Conservation (phyloP, 1,284 basidiomycete genomes). For the Lentinula novae-zelandiae region DNA sequence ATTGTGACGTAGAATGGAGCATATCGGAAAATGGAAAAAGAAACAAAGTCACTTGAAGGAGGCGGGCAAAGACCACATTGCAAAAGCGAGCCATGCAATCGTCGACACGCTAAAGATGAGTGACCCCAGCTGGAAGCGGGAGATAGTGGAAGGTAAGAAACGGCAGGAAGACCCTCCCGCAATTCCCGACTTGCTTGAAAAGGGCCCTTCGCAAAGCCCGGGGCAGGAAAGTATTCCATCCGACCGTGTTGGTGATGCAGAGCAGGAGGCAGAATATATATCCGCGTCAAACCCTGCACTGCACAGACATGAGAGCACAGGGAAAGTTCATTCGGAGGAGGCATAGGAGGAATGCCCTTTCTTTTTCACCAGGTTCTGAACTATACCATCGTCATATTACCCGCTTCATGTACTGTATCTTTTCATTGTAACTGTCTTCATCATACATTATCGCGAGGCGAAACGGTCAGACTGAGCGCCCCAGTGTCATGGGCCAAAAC, state of each 20-base stretch:
- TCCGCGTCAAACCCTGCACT: neutral
- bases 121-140: conserved; percentile 22
- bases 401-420: neutral
- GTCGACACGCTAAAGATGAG: conserved; percentile 15
- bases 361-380: neutral
- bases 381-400: neutral
- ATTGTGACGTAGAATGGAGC: conserved; percentile 37
- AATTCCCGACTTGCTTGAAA: neutral
- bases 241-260: neutral
- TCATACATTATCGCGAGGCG: no score
- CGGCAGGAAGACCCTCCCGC: neutral
- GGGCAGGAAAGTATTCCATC: neutral
- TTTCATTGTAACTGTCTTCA: neutral
- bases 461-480: no score
- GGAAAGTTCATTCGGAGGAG: neutral
- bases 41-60: conserved; percentile 27
- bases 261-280: neutral
- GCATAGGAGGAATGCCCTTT: no score
- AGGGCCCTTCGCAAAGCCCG: neutral
- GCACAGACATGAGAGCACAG: neutral
- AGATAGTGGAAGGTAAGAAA: conserved; percentile 25
- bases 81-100: conserved; percentile 20
- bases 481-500: no score
- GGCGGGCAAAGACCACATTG: conserved; percentile 27
- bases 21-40: conserved; percentile 42